These are phyloP conservation scores for Taiozyma onychis DNA, from an alignment of 1,139 yeast genomes.

Conservation along the genomic window DNA sequence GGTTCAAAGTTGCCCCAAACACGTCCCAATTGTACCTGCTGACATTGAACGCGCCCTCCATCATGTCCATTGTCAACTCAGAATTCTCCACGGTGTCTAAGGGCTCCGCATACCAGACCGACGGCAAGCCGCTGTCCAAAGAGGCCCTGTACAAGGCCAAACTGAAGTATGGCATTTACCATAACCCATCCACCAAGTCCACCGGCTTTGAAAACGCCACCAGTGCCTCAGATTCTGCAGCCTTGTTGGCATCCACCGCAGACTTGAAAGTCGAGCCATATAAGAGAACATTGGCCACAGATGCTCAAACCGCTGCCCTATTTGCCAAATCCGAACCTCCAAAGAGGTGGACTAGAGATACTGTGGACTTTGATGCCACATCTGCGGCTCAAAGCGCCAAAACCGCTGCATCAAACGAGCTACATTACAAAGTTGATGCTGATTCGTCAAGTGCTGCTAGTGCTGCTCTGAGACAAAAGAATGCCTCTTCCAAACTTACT, in stretches of 20 bases:
- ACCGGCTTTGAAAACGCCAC: slow-evolving; percentile 55
- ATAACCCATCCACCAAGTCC: slow-evolving; percentile 59
- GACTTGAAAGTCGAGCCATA: slow-evolving; percentile 62
- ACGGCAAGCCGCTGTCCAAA: slow-evolving; percentile 64
- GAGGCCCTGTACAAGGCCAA: slow-evolving; percentile 78
- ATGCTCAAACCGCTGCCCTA: slow-evolving; percentile 58
- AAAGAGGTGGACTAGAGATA: slow-evolving; percentile 41
- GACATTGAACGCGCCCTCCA: neutral
- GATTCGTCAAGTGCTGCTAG: slow-evolving; percentile 6
- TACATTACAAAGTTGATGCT: slow-evolving; percentile 13
- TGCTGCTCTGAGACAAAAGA: slow-evolving; percentile 15
- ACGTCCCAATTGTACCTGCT: neutral
- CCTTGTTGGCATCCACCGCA: slow-evolving; percentile 62
- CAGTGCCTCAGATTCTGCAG: slow-evolving; percentile 69
- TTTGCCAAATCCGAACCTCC: slow-evolving; percentile 46
- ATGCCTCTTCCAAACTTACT: slow-evolving; percentile 1
- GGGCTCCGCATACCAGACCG: slow-evolving; percentile 48
- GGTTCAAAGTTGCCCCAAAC: neutral
- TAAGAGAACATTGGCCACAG: slow-evolving; percentile 56
- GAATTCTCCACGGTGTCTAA: slow-evolving; percentile 5
- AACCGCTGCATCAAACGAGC: slow-evolving; percentile 11
- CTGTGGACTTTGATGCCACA: slow-evolving; percentile 34
- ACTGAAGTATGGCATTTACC: slow-evolving; percentile 67
- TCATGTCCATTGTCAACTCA: slow-evolving; percentile 11
- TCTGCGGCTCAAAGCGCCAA: slow-evolving; percentile 34